These are phyloP conservation scores for Aspergillus bridgeri DNA, from an alignment of 495 filamentous ascomycete species.

Conservation along the genomic window DNA sequence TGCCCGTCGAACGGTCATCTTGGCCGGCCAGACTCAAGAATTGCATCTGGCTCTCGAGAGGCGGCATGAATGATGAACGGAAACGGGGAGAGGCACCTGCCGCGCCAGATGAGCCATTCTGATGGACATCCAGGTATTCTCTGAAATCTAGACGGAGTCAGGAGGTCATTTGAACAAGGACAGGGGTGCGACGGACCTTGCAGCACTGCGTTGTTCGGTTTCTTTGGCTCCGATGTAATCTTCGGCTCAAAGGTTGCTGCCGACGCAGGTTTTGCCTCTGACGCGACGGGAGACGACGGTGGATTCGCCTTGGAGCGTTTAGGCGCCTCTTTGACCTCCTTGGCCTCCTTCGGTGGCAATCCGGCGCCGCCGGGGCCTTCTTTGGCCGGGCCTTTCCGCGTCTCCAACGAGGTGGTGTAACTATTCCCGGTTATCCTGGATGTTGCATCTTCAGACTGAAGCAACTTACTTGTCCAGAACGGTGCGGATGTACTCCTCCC, in stretches of 20 bases:
- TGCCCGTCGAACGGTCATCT: not conserved
- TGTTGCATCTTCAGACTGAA: too few species aligned
- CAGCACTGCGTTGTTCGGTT: not conserved
- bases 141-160: not conserved
- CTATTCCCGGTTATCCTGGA: not conserved
- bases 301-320: not conserved
- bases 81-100: not conserved
- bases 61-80: not conserved
- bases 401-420: not conserved
- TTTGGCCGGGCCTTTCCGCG: not conserved
- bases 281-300: not conserved
- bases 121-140: not conserved
- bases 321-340: too few species aligned
- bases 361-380: too few species aligned
- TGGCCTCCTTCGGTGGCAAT: not conserved
- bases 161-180: not conserved
- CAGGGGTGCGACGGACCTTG: not conserved
- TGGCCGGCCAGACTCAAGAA: not conserved
- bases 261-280: not conserved
- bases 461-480: conserved; percentile 1
- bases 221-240: not conserved
- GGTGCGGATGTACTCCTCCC: not conserved
- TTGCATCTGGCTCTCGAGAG: not conserved
- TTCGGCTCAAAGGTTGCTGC: not conserved
- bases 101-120: not conserved